Evolutionary conservation across 441 rosid species (phyloP).

Genomic region (Erysimum pusillum): DNA sequence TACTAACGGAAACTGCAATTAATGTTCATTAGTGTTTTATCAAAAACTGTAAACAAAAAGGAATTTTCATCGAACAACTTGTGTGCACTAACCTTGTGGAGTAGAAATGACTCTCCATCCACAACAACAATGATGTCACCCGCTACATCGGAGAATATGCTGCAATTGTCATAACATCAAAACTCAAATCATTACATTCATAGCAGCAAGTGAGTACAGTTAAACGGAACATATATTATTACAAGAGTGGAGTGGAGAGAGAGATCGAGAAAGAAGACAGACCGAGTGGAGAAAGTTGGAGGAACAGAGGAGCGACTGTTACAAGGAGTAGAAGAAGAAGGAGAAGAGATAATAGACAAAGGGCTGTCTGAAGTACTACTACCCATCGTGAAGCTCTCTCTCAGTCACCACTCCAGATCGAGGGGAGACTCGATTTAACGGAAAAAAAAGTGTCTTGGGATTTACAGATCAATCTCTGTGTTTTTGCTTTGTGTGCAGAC

Average conservation of each 20-base stretch:
- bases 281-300: constrained; percentile 69
- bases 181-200: background rate
- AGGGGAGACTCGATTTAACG: background rate
- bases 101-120: constrained; percentile 79
- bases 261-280: constrained; percentile 6
- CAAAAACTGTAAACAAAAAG: background rate
- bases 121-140: constrained; percentile 83
- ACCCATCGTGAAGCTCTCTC: constrained; percentile 54
- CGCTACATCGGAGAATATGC: constrained; percentile 88
- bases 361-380: constrained; percentile 26
- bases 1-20: constrained; percentile 83
- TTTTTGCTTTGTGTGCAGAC: constrained; percentile 30
- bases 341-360: constrained; percentile 48
- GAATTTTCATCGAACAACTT: constrained; percentile 2
- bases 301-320: constrained; percentile 57
- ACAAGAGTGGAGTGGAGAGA: background rate
- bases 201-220: background rate
- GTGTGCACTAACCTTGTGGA: constrained; percentile 73
- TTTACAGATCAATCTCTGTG: constrained; percentile 28
- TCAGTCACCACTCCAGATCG: constrained; percentile 13
- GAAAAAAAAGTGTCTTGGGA: background rate
- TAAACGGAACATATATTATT: constrained; percentile 6
- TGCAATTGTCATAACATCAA: constrained; percentile 40
- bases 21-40: background rate
- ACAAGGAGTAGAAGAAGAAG: constrained; percentile 45